Percentiles rank a stretch among this genome's conserved stretches.
These are phyloP conservation scores for Globisporangium alternatum DNA, from an alignment of 352 stramenopile species.

Conservation along the genomic window DNA sequence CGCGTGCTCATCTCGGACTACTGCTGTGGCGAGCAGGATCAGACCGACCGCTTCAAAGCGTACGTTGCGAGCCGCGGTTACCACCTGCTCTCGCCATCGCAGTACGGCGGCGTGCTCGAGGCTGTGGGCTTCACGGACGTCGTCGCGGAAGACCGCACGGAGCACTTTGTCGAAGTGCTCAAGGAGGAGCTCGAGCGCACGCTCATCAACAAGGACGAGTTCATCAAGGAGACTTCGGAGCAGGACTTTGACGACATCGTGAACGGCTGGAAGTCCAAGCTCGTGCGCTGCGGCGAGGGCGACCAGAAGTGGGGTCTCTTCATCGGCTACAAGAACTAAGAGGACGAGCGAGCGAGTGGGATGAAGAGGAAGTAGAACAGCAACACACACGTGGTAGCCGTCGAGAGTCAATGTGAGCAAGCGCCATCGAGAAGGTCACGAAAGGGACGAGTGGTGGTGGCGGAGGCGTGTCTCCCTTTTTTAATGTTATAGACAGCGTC, in stretches of 20 bases:
- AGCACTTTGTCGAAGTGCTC: constrained; percentile 63
- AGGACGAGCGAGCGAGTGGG: not conserved
- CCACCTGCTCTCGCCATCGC: constrained; percentile 54
- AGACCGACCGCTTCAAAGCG: constrained; percentile 45
- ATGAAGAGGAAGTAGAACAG: not conserved
- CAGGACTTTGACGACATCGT: constrained; percentile 70
- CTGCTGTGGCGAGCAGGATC: constrained; percentile 54
- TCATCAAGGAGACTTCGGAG: constrained; percentile 62
- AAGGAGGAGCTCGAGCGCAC: constrained; percentile 63
- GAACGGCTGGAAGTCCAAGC: constrained; percentile 63
- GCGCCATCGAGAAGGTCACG: not conserved
- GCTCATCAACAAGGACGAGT: constrained; percentile 55
- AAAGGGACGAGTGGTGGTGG: not conserved
- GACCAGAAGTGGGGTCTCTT: constrained; percentile 83
- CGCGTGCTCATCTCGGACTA: constrained; percentile 56
- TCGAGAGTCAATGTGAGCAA: constrained; percentile 4
- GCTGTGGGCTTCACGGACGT: constrained; percentile 53
- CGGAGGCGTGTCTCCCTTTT: not conserved
- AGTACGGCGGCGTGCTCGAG: constrained; percentile 55
- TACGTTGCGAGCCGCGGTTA: constrained; percentile 68
- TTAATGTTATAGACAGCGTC: constrained; percentile 14
- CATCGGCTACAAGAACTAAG: constrained; percentile 51
- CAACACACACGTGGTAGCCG: not conserved
- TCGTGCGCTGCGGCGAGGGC: constrained; percentile 59
- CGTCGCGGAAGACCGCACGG: constrained; percentile 57